Percentiles rank a stretch among this genome's conserved stretches.
Evolutionary conservation across 495 filamentous ascomycete genomes (phyloP).

Genomic region (Filosporella fistucella): DNA sequence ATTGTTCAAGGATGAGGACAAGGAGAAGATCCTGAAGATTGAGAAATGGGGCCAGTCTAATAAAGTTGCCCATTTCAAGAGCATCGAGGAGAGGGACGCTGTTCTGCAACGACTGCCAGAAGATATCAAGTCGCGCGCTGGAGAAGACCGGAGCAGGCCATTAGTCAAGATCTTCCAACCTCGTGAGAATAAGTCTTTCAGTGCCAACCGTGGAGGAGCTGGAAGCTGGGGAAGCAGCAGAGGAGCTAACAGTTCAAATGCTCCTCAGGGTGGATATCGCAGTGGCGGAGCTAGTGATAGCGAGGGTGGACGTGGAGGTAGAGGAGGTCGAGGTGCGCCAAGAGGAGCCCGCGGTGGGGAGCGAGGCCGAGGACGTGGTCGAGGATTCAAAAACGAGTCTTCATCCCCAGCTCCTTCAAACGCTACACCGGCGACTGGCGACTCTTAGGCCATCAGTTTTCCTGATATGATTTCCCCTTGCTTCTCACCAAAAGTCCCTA

Average conservation of each 20-base stretch:
- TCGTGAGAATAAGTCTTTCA: conserved; percentile 44
- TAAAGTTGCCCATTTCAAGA: conserved; percentile 77
- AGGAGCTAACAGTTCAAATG: conserved; percentile 47
- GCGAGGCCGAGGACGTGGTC: conserved; percentile 54
- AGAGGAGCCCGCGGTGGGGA: conserved; percentile 48
- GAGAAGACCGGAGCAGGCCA: conserved; percentile 65
- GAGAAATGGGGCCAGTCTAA: conserved; percentile 72
- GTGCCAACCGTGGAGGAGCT: conserved; percentile 49
- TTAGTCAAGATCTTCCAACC: conserved; percentile 76
- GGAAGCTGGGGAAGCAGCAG: conserved; percentile 73
- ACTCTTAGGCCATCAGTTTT: conserved; percentile 35
- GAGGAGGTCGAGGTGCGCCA: conserved; percentile 62
- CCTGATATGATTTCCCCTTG: conserved; percentile 7
- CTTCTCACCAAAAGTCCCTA: conserved; percentile 26
- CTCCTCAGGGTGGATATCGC: conserved; percentile 62
- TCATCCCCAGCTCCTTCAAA: conserved; percentile 45
- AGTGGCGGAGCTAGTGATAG: conserved; percentile 76
- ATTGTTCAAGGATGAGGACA: conserved; percentile 77
- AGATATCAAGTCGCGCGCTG: conserved; percentile 63
- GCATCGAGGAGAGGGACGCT: conserved; percentile 68
- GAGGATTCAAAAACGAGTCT: conserved; percentile 43
- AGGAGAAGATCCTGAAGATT: conserved; percentile 68
- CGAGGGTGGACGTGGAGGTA: conserved; percentile 55
- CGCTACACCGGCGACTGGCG: conserved; percentile 39
- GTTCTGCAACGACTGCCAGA: conserved; percentile 67